Conservation (phyloP, 805 yeast species). For the Hanseniaspora mollemarum region DNA sequence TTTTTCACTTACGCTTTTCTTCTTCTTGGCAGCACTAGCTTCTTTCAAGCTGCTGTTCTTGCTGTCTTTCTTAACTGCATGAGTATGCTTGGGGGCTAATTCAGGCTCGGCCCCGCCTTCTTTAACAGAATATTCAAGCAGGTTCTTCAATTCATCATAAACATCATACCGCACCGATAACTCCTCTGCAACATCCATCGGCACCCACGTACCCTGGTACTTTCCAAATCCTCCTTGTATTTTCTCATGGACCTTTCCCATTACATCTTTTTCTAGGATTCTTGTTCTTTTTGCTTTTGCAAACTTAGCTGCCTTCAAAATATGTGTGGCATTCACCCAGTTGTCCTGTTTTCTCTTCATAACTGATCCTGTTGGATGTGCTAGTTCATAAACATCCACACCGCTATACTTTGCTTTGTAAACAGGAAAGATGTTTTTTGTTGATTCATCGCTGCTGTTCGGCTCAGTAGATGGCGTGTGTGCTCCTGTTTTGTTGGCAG, state of each 20-base stretch:
- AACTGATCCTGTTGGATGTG: constrained; percentile 55
- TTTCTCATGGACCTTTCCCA: constrained; percentile 77
- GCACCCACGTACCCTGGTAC: constrained; percentile 96
- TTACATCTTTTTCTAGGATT: constrained; percentile 86
- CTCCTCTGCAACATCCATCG: constrained; percentile 58
- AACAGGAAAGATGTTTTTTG: constrained; percentile 29
- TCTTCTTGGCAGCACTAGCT: neutral
- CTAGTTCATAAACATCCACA: constrained; percentile 72
- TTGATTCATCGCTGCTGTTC: neutral
- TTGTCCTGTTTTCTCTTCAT: constrained; percentile 69
- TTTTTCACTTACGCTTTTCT: neutral
- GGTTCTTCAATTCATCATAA: constrained; percentile 46
- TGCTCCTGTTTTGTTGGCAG: too few species aligned
- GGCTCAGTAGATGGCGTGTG: neutral
- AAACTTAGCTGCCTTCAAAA: constrained; percentile 81
- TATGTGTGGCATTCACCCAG: constrained; percentile 92
- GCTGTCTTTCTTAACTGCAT: constrained; percentile 42
- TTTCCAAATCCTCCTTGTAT: constrained; percentile 96
- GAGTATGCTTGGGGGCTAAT: constrained; percentile 55
- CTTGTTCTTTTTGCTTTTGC: constrained; percentile 91
- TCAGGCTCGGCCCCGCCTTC: constrained; percentile 46
- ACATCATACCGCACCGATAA: constrained; percentile 60
- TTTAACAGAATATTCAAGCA: constrained; percentile 48
- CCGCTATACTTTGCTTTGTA: constrained; percentile 72
- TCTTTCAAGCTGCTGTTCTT: constrained; percentile 20